A percentile compares a stretch with the other conserved stretches of the same genome.
Conservation (phyloP, 2,329 filamentous ascomycete genomes). For the Ophiostoma populinum region DNA sequence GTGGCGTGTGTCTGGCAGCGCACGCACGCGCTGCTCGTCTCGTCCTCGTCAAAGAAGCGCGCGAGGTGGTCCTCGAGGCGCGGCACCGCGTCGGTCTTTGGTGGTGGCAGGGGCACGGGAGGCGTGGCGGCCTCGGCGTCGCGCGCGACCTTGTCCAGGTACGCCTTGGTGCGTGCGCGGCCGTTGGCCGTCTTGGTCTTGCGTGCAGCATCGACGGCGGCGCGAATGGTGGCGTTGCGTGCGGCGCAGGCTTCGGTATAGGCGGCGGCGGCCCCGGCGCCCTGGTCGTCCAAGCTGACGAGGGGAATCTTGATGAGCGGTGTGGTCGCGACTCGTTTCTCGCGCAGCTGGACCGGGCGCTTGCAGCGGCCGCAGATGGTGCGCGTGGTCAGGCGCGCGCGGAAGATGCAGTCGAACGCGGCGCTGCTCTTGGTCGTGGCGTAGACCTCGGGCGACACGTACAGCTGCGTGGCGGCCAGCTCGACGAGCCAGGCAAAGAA, state of each 20-base stretch:
- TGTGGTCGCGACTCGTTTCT: background rate
- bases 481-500: slow-evolving; percentile 6
- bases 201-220: no score
- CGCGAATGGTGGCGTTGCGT: no score
- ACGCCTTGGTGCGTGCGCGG: no score
- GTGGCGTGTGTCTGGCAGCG: slow-evolving; percentile 2
- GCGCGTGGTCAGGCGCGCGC: slow-evolving; percentile 2
- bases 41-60: background rate
- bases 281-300: no score
- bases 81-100: no score
- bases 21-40: background rate
- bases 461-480: slow-evolving; percentile 4
- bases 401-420: slow-evolving; percentile 6
- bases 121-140: no score
- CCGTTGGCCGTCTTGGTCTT: no score
- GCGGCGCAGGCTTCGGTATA: no score
- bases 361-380: slow-evolving; percentile 3
- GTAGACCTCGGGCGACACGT: background rate
- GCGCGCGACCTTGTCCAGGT: no score
- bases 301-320: background rate
- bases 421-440: background rate
- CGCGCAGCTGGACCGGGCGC: slow-evolving; percentile 5
- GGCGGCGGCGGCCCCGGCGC: no score
- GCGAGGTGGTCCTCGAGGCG: background rate
- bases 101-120: no score